Evolutionary conservation across 306 rosid species (phyloP).

Genomic region (Clitoria ternatea): DNA sequence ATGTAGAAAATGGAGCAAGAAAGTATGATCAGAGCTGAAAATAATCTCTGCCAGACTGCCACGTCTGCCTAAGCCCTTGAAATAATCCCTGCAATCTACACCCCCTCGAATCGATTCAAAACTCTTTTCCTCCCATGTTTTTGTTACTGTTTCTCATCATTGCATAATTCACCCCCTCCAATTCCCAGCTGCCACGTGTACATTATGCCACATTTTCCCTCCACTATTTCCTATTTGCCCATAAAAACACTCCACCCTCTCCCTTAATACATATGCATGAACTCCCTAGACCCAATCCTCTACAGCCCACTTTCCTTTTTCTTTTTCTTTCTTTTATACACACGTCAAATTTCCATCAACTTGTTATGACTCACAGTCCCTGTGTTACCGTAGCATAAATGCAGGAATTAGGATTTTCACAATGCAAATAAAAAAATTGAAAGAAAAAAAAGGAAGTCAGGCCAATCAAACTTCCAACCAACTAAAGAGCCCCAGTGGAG

Average conservation of each 20-base stretch:
- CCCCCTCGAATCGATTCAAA: no score
- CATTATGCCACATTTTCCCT: not conserved
- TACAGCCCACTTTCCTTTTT: not conserved
- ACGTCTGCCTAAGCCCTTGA: not conserved
- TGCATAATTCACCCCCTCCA: not conserved
- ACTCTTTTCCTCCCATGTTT: not conserved
- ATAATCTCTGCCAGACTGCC: not conserved
- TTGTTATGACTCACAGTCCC: not conserved
- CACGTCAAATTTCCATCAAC: not conserved
- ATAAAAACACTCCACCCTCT: not conserved
- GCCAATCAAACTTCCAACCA: not conserved
- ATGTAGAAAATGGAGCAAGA: not conserved
- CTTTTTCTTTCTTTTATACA: not conserved
- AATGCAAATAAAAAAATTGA: no score
- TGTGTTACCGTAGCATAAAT: not conserved
- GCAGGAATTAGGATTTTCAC: not conserved
- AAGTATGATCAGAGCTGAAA: not conserved
- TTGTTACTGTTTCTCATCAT: not conserved
- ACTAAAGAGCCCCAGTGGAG: not conserved
- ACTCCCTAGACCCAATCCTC: not conserved
- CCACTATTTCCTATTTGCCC: not conserved
- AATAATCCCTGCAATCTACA: not conserved
- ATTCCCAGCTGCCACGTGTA: not conserved
- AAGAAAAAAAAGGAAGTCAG: not conserved
- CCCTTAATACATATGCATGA: no score